Conservation (phyloP, 192 early-diverging fungal genomes). For the Backusella westeae region DNA sequence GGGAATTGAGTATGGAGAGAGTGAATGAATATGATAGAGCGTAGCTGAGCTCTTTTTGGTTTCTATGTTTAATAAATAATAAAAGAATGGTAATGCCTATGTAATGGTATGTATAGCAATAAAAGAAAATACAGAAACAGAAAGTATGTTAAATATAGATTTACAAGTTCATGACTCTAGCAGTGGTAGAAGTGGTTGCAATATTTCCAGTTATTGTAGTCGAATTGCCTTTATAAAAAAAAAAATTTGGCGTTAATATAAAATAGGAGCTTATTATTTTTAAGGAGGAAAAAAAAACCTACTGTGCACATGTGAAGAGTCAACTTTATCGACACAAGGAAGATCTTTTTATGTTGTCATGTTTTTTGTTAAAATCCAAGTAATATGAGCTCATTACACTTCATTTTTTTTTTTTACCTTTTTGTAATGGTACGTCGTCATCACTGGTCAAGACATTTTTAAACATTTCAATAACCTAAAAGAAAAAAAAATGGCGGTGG, state of each 20-base stretch:
- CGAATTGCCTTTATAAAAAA: background rate
- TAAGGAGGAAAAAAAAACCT: background rate
- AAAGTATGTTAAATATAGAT: background rate
- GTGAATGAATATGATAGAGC: too few relatives aligned
- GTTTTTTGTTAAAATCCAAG: background rate
- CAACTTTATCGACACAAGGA: background rate
- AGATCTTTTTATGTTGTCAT: background rate
- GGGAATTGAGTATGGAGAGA: background rate
- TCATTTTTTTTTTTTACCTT: background rate
- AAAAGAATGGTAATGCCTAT: background rate
- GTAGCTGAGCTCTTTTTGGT: background rate
- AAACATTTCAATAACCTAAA: constrained; percentile 3
- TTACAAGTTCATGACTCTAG: background rate
- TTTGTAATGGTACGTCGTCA: background rate
- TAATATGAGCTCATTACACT: background rate
- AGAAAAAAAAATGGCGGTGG: too few relatives aligned
- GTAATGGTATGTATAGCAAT: background rate
- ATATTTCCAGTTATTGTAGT: background rate
- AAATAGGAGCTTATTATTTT: background rate
- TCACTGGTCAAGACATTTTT: background rate
- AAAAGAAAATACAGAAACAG: background rate
- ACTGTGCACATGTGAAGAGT: background rate
- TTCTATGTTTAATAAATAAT: background rate
- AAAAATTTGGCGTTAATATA: background rate
- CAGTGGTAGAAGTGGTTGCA: background rate